A percentile compares a stretch with the other conserved stretches of the same genome.
Conservation (phyloP, 2,329 filamentous ascomycete species). For the Fusarium sp. region DNA sequence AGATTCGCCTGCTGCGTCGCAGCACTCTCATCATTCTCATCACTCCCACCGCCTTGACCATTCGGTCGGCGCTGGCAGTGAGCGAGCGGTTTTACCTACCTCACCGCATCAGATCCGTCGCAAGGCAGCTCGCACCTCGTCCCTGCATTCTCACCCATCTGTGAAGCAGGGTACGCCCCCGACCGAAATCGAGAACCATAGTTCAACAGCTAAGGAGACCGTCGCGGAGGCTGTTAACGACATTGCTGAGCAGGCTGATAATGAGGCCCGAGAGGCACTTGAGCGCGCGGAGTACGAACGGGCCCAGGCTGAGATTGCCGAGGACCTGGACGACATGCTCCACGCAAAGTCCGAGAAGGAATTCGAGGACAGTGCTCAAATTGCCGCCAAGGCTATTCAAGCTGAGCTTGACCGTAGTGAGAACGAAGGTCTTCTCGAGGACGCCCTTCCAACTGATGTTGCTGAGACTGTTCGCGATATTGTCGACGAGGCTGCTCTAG, state of each 20-base stretch:
- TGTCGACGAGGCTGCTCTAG: constrained; percentile 64
- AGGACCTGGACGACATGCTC: constrained; percentile 63
- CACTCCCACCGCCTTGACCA: constrained; percentile 56
- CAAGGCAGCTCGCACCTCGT: constrained; percentile 55
- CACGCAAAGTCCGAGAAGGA: constrained; percentile 67
- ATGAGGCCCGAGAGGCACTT: constrained; percentile 74
- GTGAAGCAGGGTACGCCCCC: constrained; percentile 51
- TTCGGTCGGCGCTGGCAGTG: constrained; percentile 54
- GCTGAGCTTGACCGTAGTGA: constrained; percentile 68
- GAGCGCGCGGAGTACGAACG: constrained; percentile 67
- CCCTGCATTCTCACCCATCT: constrained; percentile 49
- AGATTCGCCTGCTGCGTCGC: constrained; percentile 57
- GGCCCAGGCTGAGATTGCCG: constrained; percentile 60
- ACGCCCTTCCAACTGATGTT: constrained; percentile 52
- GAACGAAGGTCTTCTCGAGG: constrained; percentile 67
- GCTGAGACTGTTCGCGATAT: constrained; percentile 58
- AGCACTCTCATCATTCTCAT: constrained; percentile 56
- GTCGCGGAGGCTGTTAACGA: constrained; percentile 78
- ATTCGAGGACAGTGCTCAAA: constrained; percentile 63
- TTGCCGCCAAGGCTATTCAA: constrained; percentile 64
- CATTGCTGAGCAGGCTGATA: constrained; percentile 67
- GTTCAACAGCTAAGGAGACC: constrained; percentile 70
- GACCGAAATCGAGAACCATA: constrained; percentile 50
- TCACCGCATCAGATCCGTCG: constrained; percentile 60
- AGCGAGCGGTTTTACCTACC: constrained; percentile 60